Base-by-base conservation (phyloP, 805 yeast species). In the Candida patagonica region DNA sequence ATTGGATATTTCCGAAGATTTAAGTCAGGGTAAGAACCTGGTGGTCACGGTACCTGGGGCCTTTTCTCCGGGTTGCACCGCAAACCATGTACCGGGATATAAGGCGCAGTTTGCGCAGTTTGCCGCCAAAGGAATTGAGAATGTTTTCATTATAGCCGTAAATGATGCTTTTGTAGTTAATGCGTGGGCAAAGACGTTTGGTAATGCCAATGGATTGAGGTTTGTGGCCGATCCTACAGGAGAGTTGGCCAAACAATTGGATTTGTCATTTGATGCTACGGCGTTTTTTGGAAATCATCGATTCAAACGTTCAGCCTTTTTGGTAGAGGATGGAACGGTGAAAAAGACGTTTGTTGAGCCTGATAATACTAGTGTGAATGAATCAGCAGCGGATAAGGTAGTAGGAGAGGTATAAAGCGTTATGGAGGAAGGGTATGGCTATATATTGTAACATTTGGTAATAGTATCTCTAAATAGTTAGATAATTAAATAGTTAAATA, bases 161-260 rank as follows among this genome's bases (percentile, higher is more conserved):
- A 87, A 87, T 60, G 96, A 87, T 57, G 73, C 92, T 2, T 87
- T 87, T 59, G 95, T 86, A 37, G 74, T 78, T 54, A 72, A 74
- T 51, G 88, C 92, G 0, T 87, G 95, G 94, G 75, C 73, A 32
- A 71, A 76, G 41, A 41, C 39, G 15, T 42, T 40, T 10, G 54
- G 51, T 7, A 52, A 47, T 15, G 50, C 50, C 32, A 43, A 45
- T 23, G 60, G 64, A 40, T 61, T 79, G 40, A 68, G 71, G 41
- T 73, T 81, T 57, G 67, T 86, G 48, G 85, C 94, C 30, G 96
- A 87, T 60, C 79, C 92, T n/a, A 61, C 66, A 41, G 94, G 81
- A 20, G 79, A 75, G 37, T 83, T 86, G 56, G 73, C 80, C 46
- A 66, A 67, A 40, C 74, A 72, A 16, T 66, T 80, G 55, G 92